phyloP scores from a whole-genome alignment of 371 early-diverging fungal species.

The Apophysomyces ossiformis region DNA sequence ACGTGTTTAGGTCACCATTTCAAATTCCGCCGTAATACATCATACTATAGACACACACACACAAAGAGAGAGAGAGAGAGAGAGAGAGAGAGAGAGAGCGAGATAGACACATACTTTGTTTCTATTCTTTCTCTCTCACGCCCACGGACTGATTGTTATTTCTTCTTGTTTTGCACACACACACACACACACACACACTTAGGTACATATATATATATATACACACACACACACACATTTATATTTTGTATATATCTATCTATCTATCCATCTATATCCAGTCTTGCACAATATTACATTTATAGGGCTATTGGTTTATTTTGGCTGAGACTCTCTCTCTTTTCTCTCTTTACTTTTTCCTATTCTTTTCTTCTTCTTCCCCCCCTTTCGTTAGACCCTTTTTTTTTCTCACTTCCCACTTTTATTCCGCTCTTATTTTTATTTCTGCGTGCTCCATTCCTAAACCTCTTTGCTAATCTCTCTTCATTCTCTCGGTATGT shows the following conservation, averaged over 20 bases:
- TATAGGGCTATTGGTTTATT: too few species aligned
- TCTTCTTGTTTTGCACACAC: background rate
- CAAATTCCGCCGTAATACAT: background rate
- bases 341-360: too few species aligned
- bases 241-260: too few species aligned
- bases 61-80: too few species aligned
- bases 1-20: slow-evolving; percentile 2
- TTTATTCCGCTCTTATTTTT: background rate
- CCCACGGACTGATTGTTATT: too few species aligned
- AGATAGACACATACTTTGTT: too few species aligned
- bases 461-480: background rate
- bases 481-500: slow-evolving; percentile 4
- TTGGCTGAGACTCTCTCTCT: too few species aligned
- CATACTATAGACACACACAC: too few species aligned
- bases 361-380: slow-evolving; percentile 4
- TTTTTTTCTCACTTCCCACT: background rate
- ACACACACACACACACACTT: slow-evolving; percentile 5
- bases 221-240: too few species aligned
- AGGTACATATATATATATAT: background rate
- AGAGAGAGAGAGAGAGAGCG: too few species aligned
- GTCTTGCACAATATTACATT: background rate
- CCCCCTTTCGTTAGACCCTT: slow-evolving; percentile 8
- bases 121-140: too few species aligned
- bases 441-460: slow-evolving; percentile 2
- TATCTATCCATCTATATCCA: too few species aligned